These are phyloP conservation scores for Medicago lupulina DNA, from an alignment of 306 rosid genomes.

Conservation along the genomic window DNA sequence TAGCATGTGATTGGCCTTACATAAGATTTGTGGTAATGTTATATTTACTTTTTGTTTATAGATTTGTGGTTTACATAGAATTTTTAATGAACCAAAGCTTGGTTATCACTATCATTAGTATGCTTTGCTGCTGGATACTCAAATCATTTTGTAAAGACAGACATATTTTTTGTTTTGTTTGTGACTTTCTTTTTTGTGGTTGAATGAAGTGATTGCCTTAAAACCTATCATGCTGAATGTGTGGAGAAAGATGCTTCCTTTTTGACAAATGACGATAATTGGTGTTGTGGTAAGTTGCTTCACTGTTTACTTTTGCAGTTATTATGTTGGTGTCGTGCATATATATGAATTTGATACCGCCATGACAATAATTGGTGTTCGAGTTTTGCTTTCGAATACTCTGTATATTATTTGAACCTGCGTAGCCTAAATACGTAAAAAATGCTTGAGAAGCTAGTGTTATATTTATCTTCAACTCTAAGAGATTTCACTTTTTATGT, in stretches of 20 bases:
- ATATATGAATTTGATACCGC: slow-evolving; percentile 28
- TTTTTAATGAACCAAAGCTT: slow-evolving; percentile 3
- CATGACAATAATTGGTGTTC: not conserved
- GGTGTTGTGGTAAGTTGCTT: slow-evolving; percentile 69
- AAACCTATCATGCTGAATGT: slow-evolving; percentile 70
- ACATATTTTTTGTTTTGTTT: not conserved
- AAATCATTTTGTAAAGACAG: not conserved
- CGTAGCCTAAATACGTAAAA: slow-evolving; percentile 7
- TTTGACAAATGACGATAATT: slow-evolving; percentile 45
- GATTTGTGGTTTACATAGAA: not conserved
- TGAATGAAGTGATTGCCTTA: slow-evolving; percentile 66
- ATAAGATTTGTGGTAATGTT: too few species aligned
- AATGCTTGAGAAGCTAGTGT: not conserved
- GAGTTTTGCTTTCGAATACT: slow-evolving; percentile 1
- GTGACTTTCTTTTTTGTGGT: slow-evolving; percentile 19
- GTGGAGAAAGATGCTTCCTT: slow-evolving; percentile 55
- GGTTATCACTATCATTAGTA: slow-evolving; percentile 1
- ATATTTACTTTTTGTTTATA: not conserved
- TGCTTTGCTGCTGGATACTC: slow-evolving; percentile 28
- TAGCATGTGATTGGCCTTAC: too few species aligned
- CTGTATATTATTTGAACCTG: not conserved
- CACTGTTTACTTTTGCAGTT: slow-evolving; percentile 27
- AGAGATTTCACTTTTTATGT: not conserved
- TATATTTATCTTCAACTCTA: slow-evolving; percentile 18
- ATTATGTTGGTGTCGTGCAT: not conserved